A percentile compares a stretch with the other conserved stretches of the same genome.
Conservation (phyloP, 768 basidiomycete genomes). For the Pisolithus orientalis region DNA sequence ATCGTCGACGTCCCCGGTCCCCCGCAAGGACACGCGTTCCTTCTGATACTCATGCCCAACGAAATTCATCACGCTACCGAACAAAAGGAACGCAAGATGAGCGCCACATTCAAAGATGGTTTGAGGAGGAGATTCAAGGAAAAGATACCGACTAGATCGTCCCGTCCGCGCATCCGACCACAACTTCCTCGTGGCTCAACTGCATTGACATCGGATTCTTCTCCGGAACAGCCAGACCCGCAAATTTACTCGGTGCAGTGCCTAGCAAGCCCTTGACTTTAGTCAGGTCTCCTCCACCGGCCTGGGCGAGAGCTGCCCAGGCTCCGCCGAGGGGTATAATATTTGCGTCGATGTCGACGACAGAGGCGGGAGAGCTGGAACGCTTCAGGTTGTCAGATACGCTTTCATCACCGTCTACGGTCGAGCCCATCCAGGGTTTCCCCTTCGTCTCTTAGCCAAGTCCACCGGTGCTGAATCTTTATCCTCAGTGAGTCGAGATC, state of each 20-base stretch:
- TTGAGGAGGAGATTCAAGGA: background rate
- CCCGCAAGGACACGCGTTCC: conserved; percentile 10
- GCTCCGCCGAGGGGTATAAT: conserved; percentile 67
- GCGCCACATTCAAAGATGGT: background rate
- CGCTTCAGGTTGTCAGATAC: conserved; percentile 2
- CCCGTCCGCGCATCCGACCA: conserved; percentile 87
- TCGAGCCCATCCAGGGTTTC: conserved; percentile 14
- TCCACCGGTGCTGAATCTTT: conserved; percentile 29
- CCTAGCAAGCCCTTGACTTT: conserved; percentile 56
- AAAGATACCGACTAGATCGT: conserved; percentile 71
- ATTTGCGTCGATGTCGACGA: conserved; percentile 58
- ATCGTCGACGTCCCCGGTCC: background rate
- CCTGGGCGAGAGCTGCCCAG: conserved; percentile 62
- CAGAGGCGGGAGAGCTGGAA: conserved; percentile 20
- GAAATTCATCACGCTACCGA: conserved; percentile 51
- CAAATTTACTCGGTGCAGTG: conserved; percentile 58
- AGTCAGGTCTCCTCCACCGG: conserved; percentile 24
- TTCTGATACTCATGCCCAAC: conserved; percentile 51
- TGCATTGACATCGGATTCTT: conserved; percentile 97
- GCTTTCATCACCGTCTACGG: background rate
- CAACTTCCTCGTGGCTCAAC: conserved; percentile 84
- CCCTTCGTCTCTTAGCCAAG: conserved; percentile 18
- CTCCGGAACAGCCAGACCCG: conserved; percentile 78
- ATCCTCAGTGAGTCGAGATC: conserved; percentile 75
- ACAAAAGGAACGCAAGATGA: conserved; percentile 8